These are phyloP conservation scores for Jackrogersella multiformis DNA, from an alignment of 495 filamentous ascomycete genomes.

Conservation along the genomic window DNA sequence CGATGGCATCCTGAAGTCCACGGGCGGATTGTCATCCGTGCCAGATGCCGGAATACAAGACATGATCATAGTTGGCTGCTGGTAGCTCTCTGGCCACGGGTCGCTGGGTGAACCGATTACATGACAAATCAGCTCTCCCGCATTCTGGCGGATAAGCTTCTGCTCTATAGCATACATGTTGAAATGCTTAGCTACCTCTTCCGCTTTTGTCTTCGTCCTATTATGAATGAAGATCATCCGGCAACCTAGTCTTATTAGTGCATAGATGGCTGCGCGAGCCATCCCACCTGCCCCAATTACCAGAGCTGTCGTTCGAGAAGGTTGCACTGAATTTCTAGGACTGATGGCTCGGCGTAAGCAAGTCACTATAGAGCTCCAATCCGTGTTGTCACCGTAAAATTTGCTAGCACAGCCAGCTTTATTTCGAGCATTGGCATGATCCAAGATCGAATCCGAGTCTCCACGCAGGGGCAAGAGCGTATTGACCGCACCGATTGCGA, in stretches of 20 bases:
- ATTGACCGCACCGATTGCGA: slow-evolving; percentile 83
- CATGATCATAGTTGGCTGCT: slow-evolving; percentile 77
- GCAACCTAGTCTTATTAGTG: slow-evolving; percentile 79
- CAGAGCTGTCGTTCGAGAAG: slow-evolving; percentile 70
- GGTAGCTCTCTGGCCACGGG: slow-evolving; percentile 70
- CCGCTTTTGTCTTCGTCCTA: slow-evolving; percentile 68
- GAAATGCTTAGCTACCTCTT: slow-evolving; percentile 76
- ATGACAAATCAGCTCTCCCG: slow-evolving; percentile 62
- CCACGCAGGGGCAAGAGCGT: slow-evolving; percentile 79
- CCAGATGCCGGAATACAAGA: slow-evolving; percentile 79
- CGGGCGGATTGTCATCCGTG: slow-evolving; percentile 67
- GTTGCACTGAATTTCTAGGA: slow-evolving; percentile 78
- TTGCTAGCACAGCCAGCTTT: slow-evolving; percentile 69
- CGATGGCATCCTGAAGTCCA: slow-evolving; percentile 78
- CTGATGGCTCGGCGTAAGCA: slow-evolving; percentile 80
- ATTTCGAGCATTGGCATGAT: slow-evolving; percentile 72
- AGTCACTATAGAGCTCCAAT: slow-evolving; percentile 77
- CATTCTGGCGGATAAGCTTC: slow-evolving; percentile 53
- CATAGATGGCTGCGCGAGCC: slow-evolving; percentile 82
- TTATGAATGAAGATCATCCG: slow-evolving; percentile 83
- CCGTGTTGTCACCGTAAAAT: slow-evolving; percentile 86
- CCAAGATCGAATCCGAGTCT: slow-evolving; percentile 65
- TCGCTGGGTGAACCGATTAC: slow-evolving; percentile 67
- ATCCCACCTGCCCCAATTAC: slow-evolving; percentile 85
- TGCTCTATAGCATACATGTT: slow-evolving; percentile 58